Evolutionary conservation across 108 stramenopile species (phyloP).

Genomic region (Epipyxis sp.): DNA sequence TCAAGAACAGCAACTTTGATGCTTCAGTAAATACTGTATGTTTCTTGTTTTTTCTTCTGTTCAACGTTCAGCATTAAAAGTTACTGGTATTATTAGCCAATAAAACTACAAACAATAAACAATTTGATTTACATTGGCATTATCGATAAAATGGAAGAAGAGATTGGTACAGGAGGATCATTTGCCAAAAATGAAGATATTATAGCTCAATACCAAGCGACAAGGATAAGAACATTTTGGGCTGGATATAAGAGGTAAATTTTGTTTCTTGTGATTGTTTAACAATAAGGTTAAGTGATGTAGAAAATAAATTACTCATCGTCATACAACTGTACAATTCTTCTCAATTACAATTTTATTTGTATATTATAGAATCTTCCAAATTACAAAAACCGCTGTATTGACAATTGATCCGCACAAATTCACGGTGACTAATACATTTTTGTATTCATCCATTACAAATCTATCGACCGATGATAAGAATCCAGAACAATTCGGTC

Average conservation of each 20-base stretch:
- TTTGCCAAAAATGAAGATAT: neutral
- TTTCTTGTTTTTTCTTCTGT: too few relatives aligned
- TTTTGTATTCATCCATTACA: neutral
- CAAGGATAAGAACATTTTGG: constrained; percentile 17
- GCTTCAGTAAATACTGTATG: too few relatives aligned
- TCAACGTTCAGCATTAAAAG: too few relatives aligned
- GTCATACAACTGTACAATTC: neutral
- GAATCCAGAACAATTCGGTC: constrained; percentile 45
- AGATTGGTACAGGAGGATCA: neutral
- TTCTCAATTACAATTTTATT: neutral
- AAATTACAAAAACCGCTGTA: constrained; percentile 13
- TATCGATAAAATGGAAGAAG: neutral
- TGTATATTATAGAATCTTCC: constrained; percentile 31
- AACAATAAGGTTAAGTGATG: too few relatives aligned
- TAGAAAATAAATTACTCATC: neutral
- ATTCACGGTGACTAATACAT: constrained; percentile 32
- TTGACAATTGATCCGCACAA: neutral
- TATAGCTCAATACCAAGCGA: constrained; percentile 28
- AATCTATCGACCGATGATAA: constrained; percentile 4
- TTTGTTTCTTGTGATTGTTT: too few relatives aligned
- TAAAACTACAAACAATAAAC: neutral
- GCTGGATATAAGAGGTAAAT: constrained; percentile 18
- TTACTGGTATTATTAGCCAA: too few relatives aligned
- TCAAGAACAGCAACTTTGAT: too few relatives aligned
- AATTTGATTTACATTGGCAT: neutral